These are phyloP conservation scores for Metschnikowia chrysomelidarum DNA, from an alignment of 805 yeast species.

Conservation along the genomic window DNA sequence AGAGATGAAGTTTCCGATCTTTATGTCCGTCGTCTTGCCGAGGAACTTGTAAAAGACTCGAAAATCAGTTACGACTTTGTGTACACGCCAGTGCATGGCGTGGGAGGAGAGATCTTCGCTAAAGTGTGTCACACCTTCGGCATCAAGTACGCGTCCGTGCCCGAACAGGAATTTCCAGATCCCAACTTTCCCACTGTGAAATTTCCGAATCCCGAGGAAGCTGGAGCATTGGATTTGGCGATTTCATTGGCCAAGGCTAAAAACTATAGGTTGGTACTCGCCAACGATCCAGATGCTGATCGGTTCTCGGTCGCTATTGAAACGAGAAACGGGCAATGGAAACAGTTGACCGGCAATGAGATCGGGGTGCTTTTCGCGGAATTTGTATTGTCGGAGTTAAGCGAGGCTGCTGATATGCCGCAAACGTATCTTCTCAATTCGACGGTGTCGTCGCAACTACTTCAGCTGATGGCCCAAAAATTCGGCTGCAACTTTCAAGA, in stretches of 20 bases:
- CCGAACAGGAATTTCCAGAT: slow-evolving; percentile 71
- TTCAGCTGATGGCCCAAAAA: slow-evolving; percentile 61
- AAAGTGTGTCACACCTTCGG: slow-evolving; percentile 40
- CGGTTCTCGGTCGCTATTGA: slow-evolving; percentile 81
- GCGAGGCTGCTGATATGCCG: slow-evolving; percentile 23
- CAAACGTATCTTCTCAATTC: slow-evolving; percentile 69
- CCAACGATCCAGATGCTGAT: slow-evolving; percentile 98
- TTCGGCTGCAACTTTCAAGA: slow-evolving; percentile 67
- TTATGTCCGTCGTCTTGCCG: slow-evolving; percentile 35
- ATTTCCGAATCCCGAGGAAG: slow-evolving; percentile 96
- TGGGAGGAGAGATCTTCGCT: slow-evolving; percentile 65
- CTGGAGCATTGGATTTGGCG: slow-evolving; percentile 82
- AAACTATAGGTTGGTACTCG: slow-evolving; percentile 59
- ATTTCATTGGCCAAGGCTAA: slow-evolving; percentile 55
- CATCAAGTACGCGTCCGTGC: slow-evolving; percentile 42
- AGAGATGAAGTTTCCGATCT: slow-evolving; percentile 40
- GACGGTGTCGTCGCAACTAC: slow-evolving; percentile 87
- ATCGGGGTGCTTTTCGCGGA: slow-evolving; percentile 82
- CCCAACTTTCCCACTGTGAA: slow-evolving; percentile 82
- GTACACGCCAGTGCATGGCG: slow-evolving; percentile 96
- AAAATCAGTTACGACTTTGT: slow-evolving; percentile 49
- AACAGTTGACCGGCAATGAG: slow-evolving; percentile 87
- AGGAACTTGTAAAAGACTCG: slow-evolving; percentile 30
- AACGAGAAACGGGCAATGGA: slow-evolving; percentile 49
- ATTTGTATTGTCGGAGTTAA: slow-evolving; percentile 44